phyloP scores from a whole-genome alignment of 164 flowering plant genomes.

The Nelumbo lutea region DNA sequence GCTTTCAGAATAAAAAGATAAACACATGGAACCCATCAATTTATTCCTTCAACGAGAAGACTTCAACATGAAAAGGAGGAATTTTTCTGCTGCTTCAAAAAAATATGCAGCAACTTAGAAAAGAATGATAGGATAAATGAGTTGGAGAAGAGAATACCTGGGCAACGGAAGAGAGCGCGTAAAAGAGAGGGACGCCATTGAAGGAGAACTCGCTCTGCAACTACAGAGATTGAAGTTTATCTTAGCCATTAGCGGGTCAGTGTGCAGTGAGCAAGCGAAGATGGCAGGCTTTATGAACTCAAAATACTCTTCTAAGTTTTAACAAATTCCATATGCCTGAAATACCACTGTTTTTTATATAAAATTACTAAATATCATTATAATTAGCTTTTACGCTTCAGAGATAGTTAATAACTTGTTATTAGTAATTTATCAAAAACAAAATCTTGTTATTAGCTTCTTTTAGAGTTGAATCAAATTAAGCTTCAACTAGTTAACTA shows the following conservation, averaged over 20 bases:
- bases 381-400: too few species aligned
- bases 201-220: constrained; percentile 5
- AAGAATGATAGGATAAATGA: constrained; percentile 9
- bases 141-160: constrained; percentile 42
- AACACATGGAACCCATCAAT: not conserved
- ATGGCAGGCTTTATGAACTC: not conserved
- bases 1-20: not conserved
- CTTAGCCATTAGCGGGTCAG: constrained; percentile 1
- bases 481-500: too few species aligned
- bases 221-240: not conserved
- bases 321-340: constrained; percentile 1
- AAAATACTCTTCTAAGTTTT: not conserved
- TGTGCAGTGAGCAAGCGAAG: not conserved
- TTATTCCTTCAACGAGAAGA: not conserved
- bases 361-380: not conserved
- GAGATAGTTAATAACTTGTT: too few species aligned
- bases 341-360: not conserved
- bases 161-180: constrained; percentile 39
- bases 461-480: too few species aligned
- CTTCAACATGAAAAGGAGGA: not conserved
- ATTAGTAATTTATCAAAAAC: too few species aligned
- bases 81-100: not conserved
- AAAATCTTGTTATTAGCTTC: too few species aligned
- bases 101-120: not conserved
- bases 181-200: constrained; percentile 49